phyloP scores from a whole-genome alignment of 2,329 filamentous ascomycete genomes.

The Phyllosticta citriasiana region DNA sequence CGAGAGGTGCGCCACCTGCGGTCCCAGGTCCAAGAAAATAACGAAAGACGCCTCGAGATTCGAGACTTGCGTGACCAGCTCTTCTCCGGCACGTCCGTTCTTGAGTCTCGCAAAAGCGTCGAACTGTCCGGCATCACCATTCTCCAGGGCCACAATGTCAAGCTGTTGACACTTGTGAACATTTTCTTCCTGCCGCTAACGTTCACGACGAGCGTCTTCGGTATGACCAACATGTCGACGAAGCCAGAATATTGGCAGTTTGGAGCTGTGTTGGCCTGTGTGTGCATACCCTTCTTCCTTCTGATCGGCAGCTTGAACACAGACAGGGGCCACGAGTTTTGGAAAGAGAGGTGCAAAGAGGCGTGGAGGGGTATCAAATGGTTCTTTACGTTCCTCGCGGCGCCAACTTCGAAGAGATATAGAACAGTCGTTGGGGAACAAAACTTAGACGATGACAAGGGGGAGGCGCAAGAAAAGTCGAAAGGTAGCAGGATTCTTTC shows the following conservation, averaged over 20 bases:
- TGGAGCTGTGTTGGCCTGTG: constrained; percentile 30
- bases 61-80: constrained; percentile 50
- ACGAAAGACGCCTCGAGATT: constrained; percentile 46
- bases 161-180: constrained; percentile 49
- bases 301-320: constrained; percentile 37
- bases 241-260: constrained; percentile 29
- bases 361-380: constrained; percentile 10
- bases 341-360: constrained; percentile 15
- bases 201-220: constrained; percentile 52
- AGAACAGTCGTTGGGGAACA: neutral
- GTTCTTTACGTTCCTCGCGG: constrained; percentile 4
- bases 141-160: constrained; percentile 52
- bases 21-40: constrained; percentile 41
- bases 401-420: neutral
- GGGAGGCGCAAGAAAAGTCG: neutral
- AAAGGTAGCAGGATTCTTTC: neutral
- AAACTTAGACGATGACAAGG: neutral
- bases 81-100: constrained; percentile 53
- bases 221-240: constrained; percentile 38
- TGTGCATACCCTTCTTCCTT: constrained; percentile 38
- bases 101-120: constrained; percentile 51
- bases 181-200: constrained; percentile 53
- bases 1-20: constrained; percentile 42
- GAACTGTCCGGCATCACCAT: constrained; percentile 43
- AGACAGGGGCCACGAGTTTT: constrained; percentile 28